Base-by-base conservation (phyloP, 2,329 filamentous ascomycete species). In the Diaporthe citri region DNA sequence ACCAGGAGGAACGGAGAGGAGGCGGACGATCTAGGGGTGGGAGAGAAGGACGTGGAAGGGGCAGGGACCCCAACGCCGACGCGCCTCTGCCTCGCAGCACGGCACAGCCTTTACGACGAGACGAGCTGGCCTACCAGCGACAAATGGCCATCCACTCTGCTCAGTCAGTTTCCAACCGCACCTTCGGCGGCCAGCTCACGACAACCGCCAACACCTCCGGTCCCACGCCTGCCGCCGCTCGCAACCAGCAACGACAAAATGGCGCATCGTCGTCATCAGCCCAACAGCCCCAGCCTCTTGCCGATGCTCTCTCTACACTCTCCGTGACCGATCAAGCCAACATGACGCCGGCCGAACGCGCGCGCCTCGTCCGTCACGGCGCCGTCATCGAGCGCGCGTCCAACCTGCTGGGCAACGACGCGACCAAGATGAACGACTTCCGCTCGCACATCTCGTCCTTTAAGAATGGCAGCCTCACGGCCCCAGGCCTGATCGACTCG, bases 101-200 rank as follows among this genome's bases (percentile, higher is more conserved):
- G 72, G 93, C 94, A 1, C 95, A 97, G 78, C 93, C 95, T 1
- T 83, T 98, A 81, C 90, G 94, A 66, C 88, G 97, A 81, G 97
- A 97, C 77, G 95, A 98, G 83, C 86, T 98, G 71, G 96, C 97
- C 3, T 97, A 95, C 82, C 96, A 98, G 81, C 90, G 97, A 69
- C 95, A 97, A 80, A 92, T 97, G 88, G 96, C 95, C 55, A 95
- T 98, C 67, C 95, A 97, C 79, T 96, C 93, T 67, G 93, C 95
- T 0, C 95, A 97, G 80, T 95, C 95, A 0, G 90, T 95, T 0
- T 91, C 94, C 0, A 93, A 90, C 59, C 91, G 95, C 57, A 95
- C 92, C 3, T 98, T 98, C 85, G 95, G 96, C 57, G 95, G 95
- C 9, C 93, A 95, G 79, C 89, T 98, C 69, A 94, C 93, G n/a